These are phyloP conservation scores for Tolypocladium guangdongense DNA, from an alignment of 2,329 filamentous ascomycete species.

Conservation along the genomic window DNA sequence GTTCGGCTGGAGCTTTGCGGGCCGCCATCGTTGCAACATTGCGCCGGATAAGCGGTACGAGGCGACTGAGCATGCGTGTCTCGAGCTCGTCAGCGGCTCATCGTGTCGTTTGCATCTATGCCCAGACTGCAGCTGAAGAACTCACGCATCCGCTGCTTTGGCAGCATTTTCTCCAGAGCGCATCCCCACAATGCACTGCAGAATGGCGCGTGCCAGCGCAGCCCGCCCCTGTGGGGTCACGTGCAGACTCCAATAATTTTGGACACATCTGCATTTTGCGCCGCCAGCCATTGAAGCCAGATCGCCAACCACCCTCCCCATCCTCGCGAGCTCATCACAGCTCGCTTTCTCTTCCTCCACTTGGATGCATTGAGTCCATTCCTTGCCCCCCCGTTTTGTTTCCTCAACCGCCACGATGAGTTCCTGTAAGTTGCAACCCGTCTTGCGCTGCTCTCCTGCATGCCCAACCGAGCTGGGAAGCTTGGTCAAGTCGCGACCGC, in stretches of 20 bases:
- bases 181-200: constrained; percentile 3
- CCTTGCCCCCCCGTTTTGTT: constrained; percentile 17
- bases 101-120: background rate
- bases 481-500: constrained; percentile 7
- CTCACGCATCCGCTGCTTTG: no score
- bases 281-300: constrained; percentile 28
- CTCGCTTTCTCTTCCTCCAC: constrained; percentile 23
- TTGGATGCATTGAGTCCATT: constrained; percentile 30
- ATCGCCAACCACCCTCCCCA: constrained; percentile 27
- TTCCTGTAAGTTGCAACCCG: constrained; percentile 37
- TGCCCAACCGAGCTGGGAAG: constrained; percentile 6
- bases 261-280: constrained; percentile 33
- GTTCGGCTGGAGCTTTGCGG: constrained; percentile 32
- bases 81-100: background rate
- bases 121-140: background rate
- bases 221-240: constrained; percentile 13
- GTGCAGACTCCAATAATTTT: constrained; percentile 24
- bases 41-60: constrained; percentile 15
- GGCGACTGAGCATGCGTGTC: constrained; percentile 15
- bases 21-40: constrained; percentile 29
- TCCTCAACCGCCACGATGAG: constrained; percentile 36
- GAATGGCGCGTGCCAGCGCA: background rate
- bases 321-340: constrained; percentile 25
- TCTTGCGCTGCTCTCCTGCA: constrained; percentile 3
- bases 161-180: no score